A percentile compares a stretch with the other conserved stretches of the same genome.
Evolutionary conservation across 208 protist species (phyloP).

Genomic region (Acanthamoeba healyi): DNA sequence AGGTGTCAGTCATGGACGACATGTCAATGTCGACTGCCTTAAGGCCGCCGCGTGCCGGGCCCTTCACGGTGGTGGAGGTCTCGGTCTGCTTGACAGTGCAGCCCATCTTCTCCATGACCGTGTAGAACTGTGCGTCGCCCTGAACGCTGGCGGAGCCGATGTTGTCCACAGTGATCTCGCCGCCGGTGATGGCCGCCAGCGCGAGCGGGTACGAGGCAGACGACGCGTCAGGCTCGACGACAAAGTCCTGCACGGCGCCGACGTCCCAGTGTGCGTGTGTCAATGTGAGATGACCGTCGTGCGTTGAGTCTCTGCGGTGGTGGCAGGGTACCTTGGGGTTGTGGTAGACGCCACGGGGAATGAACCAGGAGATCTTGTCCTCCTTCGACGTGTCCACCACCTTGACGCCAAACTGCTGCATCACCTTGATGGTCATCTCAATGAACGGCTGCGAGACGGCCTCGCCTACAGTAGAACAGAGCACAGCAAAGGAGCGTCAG

Average conservation of each 20-base stretch:
- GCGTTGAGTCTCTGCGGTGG: no score
- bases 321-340: conserved; percentile 47
- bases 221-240: conserved; percentile 89
- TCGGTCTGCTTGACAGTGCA: conserved; percentile 85
- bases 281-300: no score
- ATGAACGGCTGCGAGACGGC: conserved; percentile 90
- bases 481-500: no score
- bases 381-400: conserved; percentile 75
- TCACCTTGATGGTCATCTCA: conserved; percentile 90
- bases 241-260: conserved; percentile 71
- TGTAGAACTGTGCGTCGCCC: conserved; percentile 89
- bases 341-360: conserved; percentile 63
- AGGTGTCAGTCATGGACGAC: conserved; percentile 90
- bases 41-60: conserved; percentile 54
- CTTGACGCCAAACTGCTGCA: conserved; percentile 87
- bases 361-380: conserved; percentile 72
- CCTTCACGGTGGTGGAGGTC: conserved; percentile 83
- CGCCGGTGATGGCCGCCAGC: conserved; percentile 89
- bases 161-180: conserved; percentile 83
- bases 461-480: conserved; percentile 33
- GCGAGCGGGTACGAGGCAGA: conserved; percentile 90
- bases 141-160: conserved; percentile 85
- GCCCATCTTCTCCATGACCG: conserved; percentile 87
- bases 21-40: conserved; percentile 88
- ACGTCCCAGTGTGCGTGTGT: no score